Evolutionary conservation across 2,329 filamentous ascomycete species (phyloP), one percentile per base, ranked within the genome.

Genomic region (Trichophaea hybrida): DNA sequence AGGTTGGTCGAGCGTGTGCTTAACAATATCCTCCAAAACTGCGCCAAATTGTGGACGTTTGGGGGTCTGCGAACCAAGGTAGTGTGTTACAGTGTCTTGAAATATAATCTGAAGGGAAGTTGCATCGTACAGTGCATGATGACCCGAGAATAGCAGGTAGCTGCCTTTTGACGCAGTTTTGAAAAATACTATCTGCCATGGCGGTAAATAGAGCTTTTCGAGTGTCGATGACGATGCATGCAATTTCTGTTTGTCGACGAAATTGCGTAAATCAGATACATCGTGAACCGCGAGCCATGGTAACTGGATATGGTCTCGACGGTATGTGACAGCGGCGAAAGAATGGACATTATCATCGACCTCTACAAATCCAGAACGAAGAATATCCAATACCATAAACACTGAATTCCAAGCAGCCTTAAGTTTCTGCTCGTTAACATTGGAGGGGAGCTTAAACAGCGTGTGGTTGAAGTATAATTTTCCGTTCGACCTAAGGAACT

Each of bases 81-180:
- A 65, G 32, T 49, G 40, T 32, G 66, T 65, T 3, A 72, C 67
- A 10, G 94, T 74, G 65, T 85, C 80, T 0, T 74, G 68, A 1
- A 95, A 72, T 0, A 96, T 76, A 0, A 75, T 68, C 2, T 79
- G 75, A 8, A 96, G 73, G 6, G 88, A 89, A 44, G 81, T 77
- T 0, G 88, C 90, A 73, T 96, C 90, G 65, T 94, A 96, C 0
- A 96, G 74, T 0, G 86, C 86, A 72, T 96, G 90, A 64, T 94
- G 85, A 2, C 88, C 76, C 7, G 76, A 79, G 17, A 83, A 68
- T 49, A 69, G 58, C 38, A 69, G 59, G 31, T 77, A 72, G 4
- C 68, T 60, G 3, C 62, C 69, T 5, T 58, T 60, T 2, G 59
- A 60, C 8, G 66, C 60, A 1, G 60, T 49, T 2, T 74, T 65